A percentile compares a stretch with the other conserved stretches of the same genome.
phyloP scores from a whole-genome alignment of 495 filamentous ascomycete genomes.

The Chaetomium fimeti region DNA sequence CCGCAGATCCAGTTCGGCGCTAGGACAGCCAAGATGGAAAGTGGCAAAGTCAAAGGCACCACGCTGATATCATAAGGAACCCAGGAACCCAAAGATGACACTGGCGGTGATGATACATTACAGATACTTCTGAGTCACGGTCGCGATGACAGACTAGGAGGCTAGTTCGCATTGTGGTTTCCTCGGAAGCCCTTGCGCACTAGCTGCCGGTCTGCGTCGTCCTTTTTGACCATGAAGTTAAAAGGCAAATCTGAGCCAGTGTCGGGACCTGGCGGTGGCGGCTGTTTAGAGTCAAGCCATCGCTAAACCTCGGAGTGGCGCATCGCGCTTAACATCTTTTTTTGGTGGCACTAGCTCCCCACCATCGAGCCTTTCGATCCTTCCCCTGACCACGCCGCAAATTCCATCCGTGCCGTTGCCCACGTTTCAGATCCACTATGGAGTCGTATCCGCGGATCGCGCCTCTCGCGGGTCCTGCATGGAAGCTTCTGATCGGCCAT shows the following conservation, averaged over 20 bases:
- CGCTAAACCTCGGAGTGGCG: neutral
- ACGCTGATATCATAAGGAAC: conserved; percentile 41
- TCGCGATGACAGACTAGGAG: conserved; percentile 27
- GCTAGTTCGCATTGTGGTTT: conserved; percentile 31
- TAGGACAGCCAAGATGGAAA: conserved; percentile 81
- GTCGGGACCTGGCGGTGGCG: neutral
- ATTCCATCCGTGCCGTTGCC: neutral
- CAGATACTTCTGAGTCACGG: conserved; percentile 61
- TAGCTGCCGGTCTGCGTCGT: conserved; percentile 23
- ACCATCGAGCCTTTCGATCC: neutral
- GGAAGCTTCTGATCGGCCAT: neutral
- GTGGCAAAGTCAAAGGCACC: conserved; percentile 70
- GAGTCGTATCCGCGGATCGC: neutral
- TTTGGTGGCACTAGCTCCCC: conserved; percentile 2
- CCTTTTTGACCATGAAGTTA: conserved; percentile 41
- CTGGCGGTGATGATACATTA: conserved; percentile 54
- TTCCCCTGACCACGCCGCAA: neutral
- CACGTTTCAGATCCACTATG: neutral
- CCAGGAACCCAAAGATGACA: neutral
- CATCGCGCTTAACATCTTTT: conserved; percentile 2
- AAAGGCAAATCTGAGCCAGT: conserved; percentile 52
- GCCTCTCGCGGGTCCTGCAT: too few species aligned
- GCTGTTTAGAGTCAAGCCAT: neutral
- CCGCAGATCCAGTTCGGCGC: conserved; percentile 76
- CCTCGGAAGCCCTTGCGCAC: conserved; percentile 31